Evolutionary conservation across 192 early-diverging fungal species (phyloP).

Genomic region (Umbelopsis ramanniana): DNA sequence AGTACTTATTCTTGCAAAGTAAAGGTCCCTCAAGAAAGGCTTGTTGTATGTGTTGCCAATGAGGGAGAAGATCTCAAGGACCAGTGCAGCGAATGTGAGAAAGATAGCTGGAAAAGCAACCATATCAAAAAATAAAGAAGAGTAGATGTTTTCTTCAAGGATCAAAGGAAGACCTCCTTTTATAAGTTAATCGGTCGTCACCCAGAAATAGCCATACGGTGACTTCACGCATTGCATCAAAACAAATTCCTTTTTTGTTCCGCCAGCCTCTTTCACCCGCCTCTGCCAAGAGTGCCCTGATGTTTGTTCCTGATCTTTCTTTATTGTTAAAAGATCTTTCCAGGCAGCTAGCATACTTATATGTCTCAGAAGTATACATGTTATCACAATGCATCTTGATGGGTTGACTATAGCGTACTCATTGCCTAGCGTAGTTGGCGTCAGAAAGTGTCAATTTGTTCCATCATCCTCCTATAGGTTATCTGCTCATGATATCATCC

Average conservation of each 20-base stretch:
- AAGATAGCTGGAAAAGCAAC: conserved; percentile 34
- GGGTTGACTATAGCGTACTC: not conserved
- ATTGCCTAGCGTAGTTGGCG: not conserved
- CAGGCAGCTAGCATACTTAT: too few relatives aligned
- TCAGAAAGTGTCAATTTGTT: not conserved
- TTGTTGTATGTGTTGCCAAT: conserved; percentile 30
- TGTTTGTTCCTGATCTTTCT: conserved; percentile 11
- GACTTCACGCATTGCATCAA: conserved; percentile 21
- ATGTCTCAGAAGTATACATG: not conserved
- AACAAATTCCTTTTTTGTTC: conserved; percentile 15
- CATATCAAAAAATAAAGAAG: conserved; percentile 25
- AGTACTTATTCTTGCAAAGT: conserved; percentile 23
- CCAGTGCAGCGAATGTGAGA: conserved; percentile 32
- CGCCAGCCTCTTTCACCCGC: not conserved
- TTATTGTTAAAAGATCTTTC: not conserved
- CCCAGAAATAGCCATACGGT: conserved; percentile 6
- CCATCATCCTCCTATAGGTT: too few relatives aligned
- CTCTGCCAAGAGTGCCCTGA: not conserved
- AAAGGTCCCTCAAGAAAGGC: conserved; percentile 31
- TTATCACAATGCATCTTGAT: not conserved
- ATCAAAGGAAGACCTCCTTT: not conserved
- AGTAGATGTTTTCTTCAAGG: too few relatives aligned
- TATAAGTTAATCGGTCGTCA: not conserved
- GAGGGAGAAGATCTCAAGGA: conserved; percentile 35
- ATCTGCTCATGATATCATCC: conserved; percentile 4